Base-by-base conservation (phyloP, 306 rosid species). In the Cucurbita pepo region DNA sequence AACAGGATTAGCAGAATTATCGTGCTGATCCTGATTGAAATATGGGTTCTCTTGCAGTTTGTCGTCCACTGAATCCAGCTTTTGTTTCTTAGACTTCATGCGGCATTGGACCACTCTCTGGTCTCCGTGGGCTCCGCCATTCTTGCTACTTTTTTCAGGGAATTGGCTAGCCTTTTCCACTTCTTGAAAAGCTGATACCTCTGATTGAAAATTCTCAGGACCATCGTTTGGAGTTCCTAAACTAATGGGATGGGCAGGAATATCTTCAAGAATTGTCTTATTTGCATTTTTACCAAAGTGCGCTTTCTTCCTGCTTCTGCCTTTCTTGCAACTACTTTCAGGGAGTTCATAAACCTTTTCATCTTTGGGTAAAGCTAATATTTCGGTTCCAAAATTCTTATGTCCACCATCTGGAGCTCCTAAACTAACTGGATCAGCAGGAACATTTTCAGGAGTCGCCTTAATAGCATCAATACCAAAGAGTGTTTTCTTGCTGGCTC, bases 81-180 rank as follows among this genome's bases (percentile, higher is more conserved):
- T 82, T 83, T 75, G 83, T 57, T 85, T 82, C 81, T 78, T 75
- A 67, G 84, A 74, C 75, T 75, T 78, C 54, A 52, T 82, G 64
- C 72, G 51, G 56, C 44, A 30, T n/a, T 64, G 50, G 21, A 61
- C 73, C 58, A 61, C 13, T 44, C 75, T 22, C 78, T 38, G 19
- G 72, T 12, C 71, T 62, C 43, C 21, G 38, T 56, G 21, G 10
- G 30, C 16, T 63, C 34, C 54, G 40, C 69, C 69, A 55, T 77
- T 66, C 22, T 44, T 45, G 67, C 25, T 8, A 40, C 57, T 75
- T 75, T 80, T 87, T 44, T 78, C 82, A 62, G 64, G 59, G 30
- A 51, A 34, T 51, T 30, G 45, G 51, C 47, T 50, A 51, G 51
- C 45, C 47, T 69, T 69, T 51, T 69, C 74, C 30, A 30, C 22